Conservation (phyloP, 371 early-diverging fungal species). For the Mucor lusitanicus region DNA sequence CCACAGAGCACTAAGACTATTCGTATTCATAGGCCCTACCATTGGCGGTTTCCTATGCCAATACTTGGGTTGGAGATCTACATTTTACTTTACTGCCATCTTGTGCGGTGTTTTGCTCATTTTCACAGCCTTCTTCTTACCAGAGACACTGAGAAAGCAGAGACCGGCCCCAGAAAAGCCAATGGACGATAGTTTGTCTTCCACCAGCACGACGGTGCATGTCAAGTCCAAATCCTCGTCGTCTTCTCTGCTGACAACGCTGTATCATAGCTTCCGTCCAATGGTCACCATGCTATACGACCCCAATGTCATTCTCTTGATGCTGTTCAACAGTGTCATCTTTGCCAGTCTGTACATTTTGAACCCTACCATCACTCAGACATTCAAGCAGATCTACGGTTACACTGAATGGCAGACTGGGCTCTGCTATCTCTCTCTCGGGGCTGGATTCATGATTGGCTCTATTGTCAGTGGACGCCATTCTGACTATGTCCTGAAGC, state of each 20-base stretch:
- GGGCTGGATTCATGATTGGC: slow-evolving; percentile 52
- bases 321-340: slow-evolving; percentile 27
- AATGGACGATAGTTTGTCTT: background rate
- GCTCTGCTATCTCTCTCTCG: slow-evolving; percentile 48
- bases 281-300: slow-evolving; percentile 29
- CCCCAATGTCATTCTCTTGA: slow-evolving; percentile 27
- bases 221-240: background rate
- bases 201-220: background rate
- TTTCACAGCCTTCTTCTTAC: slow-evolving; percentile 10
- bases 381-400: slow-evolving; percentile 36
- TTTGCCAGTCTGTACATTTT: slow-evolving; percentile 32
- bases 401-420: slow-evolving; percentile 46
- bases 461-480: slow-evolving; percentile 51
- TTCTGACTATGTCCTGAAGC: slow-evolving; percentile 49
- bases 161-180: background rate
- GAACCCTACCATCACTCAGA: slow-evolving; percentile 47
- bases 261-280: slow-evolving; percentile 16
- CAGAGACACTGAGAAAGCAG: slow-evolving; percentile 19
- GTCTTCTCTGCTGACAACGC: background rate
- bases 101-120: slow-evolving; percentile 24
- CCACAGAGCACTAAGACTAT: too few species aligned
- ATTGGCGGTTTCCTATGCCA: slow-evolving; percentile 60
- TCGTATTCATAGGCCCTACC: slow-evolving; percentile 50
- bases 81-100: slow-evolving; percentile 65
- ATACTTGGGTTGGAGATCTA: slow-evolving; percentile 64